phyloP scores from a whole-genome alignment of 208 protist genomes.

The Trypanosoma theileri region DNA sequence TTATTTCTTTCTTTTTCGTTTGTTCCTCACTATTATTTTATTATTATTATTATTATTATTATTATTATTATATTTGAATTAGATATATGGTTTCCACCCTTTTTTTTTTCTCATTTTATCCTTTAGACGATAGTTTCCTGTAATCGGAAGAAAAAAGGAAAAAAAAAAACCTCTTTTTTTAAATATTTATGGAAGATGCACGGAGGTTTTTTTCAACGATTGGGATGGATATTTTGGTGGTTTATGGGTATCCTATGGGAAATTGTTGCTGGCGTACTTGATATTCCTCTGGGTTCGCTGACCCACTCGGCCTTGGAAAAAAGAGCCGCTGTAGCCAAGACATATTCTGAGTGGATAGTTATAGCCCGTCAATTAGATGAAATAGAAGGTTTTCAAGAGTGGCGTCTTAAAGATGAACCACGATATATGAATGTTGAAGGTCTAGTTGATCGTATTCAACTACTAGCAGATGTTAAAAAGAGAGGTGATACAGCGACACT shows the following conservation, averaged over 20 bases:
- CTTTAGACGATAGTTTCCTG: not conserved
- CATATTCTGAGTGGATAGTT: slow-evolving; percentile 52
- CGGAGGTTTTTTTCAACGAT: slow-evolving; percentile 2
- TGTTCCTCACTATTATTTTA: not conserved
- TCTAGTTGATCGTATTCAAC: slow-evolving; percentile 40
- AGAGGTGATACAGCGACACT: slow-evolving; percentile 33
- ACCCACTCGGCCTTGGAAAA: slow-evolving; percentile 31
- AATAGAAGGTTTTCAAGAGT: slow-evolving; percentile 52
- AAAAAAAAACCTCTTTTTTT: not conserved
- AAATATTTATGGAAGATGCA: not conserved
- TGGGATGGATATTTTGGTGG: slow-evolving; percentile 6
- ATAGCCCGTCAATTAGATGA: slow-evolving; percentile 51
- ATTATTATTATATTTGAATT: not conserved
- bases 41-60: too few relatives aligned
- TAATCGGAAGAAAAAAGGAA: not conserved
- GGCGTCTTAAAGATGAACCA: slow-evolving; percentile 40
- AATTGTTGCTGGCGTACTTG: slow-evolving; percentile 44
- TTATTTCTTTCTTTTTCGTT: not conserved
- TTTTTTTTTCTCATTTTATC: slow-evolving; percentile 8
- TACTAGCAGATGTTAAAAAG: slow-evolving; percentile 44
- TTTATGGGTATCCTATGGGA: slow-evolving; percentile 27
- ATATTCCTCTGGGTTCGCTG: slow-evolving; percentile 38
- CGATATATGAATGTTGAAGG: slow-evolving; percentile 46
- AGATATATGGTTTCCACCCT: slow-evolving; percentile 14
- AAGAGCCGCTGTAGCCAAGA: slow-evolving; percentile 19